These are phyloP conservation scores for Fusarium sp. DNA, from an alignment of 2,329 filamentous ascomycete species.

Conservation along the genomic window DNA sequence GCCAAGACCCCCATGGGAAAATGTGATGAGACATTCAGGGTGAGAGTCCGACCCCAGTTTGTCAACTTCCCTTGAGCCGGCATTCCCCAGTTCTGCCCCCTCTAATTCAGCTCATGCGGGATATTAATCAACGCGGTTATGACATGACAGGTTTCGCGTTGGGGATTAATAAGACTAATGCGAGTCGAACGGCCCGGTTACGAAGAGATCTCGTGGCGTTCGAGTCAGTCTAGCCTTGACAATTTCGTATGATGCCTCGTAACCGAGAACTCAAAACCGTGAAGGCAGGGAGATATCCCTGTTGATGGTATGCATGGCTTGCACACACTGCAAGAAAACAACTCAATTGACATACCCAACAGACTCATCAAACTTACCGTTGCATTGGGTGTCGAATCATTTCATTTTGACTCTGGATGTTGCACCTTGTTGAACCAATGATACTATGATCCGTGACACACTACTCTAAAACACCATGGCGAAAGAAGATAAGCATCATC, in stretches of 20 bases:
- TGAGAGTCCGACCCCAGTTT: neutral
- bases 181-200: neutral
- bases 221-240: constrained; percentile 12
- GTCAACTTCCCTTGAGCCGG: neutral
- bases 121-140: neutral
- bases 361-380: neutral
- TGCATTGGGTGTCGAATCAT: neutral
- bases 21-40: neutral
- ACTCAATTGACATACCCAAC: constrained; percentile 1
- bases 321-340: neutral
- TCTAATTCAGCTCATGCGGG: constrained; percentile 3
- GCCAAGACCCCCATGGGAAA: neutral
- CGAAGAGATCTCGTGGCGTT: constrained; percentile 4
- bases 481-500: constrained; percentile 1
- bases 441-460: neutral
- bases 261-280: constrained; percentile 1
- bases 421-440: constrained; percentile 2
- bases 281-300: neutral
- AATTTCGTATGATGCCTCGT: neutral
- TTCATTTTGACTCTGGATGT: neutral
- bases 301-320: neutral
- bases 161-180: neutral
- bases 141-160: neutral
- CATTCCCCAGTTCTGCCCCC: neutral
- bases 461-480: neutral